These are phyloP conservation scores for Rhizophagus clarus DNA, from an alignment of 192 early-diverging fungal genomes.

Conservation along the genomic window DNA sequence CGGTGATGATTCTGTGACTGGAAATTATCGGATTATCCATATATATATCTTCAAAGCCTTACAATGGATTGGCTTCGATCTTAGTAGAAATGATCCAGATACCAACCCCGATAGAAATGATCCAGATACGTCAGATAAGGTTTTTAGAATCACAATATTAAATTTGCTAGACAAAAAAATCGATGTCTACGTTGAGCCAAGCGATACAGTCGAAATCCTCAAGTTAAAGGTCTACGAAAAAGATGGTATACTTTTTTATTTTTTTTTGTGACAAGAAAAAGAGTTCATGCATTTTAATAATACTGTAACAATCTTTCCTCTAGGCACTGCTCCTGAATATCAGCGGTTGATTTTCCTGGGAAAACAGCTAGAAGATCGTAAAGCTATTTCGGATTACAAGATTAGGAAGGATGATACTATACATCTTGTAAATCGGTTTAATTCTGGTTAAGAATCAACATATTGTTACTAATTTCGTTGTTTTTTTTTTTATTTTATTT, in stretches of 20 bases:
- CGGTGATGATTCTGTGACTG: background rate
- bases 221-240: conserved; percentile 1
- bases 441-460: background rate
- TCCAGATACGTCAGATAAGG: background rate
- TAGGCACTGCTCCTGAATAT: background rate
- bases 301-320: conserved; percentile 1
- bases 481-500: too few species aligned
- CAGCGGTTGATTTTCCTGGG: conserved; percentile 19
- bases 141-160: conserved; percentile 13
- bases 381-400: conserved; percentile 6
- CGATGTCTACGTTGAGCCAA: background rate
- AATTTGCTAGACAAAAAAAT: background rate
- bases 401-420: background rate
- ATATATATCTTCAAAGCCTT: too few species aligned
- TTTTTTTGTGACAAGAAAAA: background rate
- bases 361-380: conserved; percentile 14
- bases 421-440: background rate
- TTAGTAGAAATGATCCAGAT: background rate
- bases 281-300: conserved; percentile 11
- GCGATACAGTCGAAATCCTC: conserved; percentile 13
- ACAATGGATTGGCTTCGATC: background rate
- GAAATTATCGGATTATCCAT: too few species aligned
- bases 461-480: too few species aligned
- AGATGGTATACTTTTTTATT: background rate
- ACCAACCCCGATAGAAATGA: background rate